Evolutionary conservation across 169 alveolate genomes (phyloP), one percentile per base, ranked within the genome.

Genomic region (Cryptosporidium muris): DNA sequence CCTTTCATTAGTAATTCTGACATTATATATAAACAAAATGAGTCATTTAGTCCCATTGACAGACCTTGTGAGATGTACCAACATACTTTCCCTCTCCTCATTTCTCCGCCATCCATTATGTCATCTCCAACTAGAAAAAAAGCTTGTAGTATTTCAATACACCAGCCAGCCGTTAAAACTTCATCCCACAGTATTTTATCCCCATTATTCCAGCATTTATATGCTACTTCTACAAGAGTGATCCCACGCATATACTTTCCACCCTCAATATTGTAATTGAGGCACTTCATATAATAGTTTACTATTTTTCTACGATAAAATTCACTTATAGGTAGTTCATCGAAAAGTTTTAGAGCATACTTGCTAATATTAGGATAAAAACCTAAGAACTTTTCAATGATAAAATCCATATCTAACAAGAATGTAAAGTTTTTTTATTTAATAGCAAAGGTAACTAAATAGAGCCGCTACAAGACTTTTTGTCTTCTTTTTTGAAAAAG

Each of bases 141-240:
- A 7, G 66, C 66, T 8, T 62, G 66, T 34, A 62, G 9, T 62
- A 51, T 36, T 62, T 62, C 49, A 36, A 62, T 12, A 4, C 11
- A 6, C 51, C 49, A 62, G 3, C 66, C 66, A 11, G 42, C 14
- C 66, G 42, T 14, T 40, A 40, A 25, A 34, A 62, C 42, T 12
- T 14, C 9, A 0, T 62, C 16, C 4, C 4, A 40, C n/a, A 3
- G 37, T 36, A 7, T 34, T 25, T 25, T 25, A 60, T 36, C 43
- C 7, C 36, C 37, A 62, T 62, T 3, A 12, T 14, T 37, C 42
- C 12, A 8, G 6, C 2, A 40, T 37, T 11, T 40, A 62, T 38
- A 40, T 25, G 66, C 6, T 11, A 62, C 51, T 36, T 14, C 11
- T 12, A 62, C 66, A 8, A 62, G 43, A 34, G 42, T 62, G 37